Evolutionary conservation across 2,329 filamentous ascomycete species (phyloP), one percentile per base, ranked within the genome.

Genomic region (Venturia carpophila): DNA sequence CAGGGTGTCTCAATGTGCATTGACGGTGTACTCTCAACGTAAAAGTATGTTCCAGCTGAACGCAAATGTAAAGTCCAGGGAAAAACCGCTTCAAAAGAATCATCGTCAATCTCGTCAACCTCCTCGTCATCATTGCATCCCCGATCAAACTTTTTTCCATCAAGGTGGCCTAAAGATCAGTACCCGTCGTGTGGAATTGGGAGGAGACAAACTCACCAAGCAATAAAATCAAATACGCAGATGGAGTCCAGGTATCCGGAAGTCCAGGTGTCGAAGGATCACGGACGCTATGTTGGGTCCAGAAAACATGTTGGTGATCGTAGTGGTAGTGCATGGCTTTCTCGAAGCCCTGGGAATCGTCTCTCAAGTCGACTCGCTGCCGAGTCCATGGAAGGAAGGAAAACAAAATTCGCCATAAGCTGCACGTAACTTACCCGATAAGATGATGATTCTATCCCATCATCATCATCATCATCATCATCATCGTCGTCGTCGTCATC

Each of bases 121-220:
- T n/a, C n/a, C n/a, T n/a, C n/a, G n/a, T 41, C 52, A 37, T 58
- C 17, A 37, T 37, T n/a, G 9, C 17, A n/a, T 37, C 24, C 30
- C 30, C 27, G 27, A 37, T 17, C 10, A 37, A 58, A 9, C n/a
- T 37, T 37, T 58, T 37, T 19, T 3, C 52, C 52, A 37, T 37
- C 52, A 58, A 58, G 37, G 27, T 58, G 52, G 52, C 27, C 21
- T 37, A 13, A n/a, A 37, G 27, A 27, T 58, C 52, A 58, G 52
- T 37, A 56, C 21, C 3, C 9, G 24, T 3, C 27, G 15, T 2
- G 24, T 10, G 0, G 9, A 30, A n/a, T 0, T 5, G 6, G 52
- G 27, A 37, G 11, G 52, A 19, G 30, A n/a, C 9, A 3, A n/a
- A n/a, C 52, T 34, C n/a, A 58, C 52, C 30, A 19, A 58, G 52